phyloP scores from a whole-genome alignment of 257 asterid species.

The Solanum arcanum region DNA sequence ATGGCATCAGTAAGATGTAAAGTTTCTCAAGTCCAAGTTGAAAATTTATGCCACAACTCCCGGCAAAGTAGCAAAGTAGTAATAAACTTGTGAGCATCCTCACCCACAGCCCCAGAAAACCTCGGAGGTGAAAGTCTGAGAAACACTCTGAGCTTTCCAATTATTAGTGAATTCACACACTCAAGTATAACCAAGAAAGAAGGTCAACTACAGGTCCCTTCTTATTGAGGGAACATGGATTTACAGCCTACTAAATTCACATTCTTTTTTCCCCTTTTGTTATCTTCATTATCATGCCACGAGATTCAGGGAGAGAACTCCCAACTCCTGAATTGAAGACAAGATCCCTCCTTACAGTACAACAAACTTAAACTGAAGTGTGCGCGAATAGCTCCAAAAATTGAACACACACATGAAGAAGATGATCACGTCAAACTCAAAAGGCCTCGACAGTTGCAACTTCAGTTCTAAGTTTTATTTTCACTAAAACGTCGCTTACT shows the following conservation, averaged over 20 bases:
- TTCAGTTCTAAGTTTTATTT: neutral
- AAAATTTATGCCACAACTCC: neutral
- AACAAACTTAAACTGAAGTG: neutral
- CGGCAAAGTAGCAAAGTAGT: neutral
- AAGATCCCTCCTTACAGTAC: neutral
- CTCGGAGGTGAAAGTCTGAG: neutral
- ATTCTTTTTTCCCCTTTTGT: neutral
- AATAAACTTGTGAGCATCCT: neutral
- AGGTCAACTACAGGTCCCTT: neutral
- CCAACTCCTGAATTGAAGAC: neutral
- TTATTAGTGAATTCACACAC: neutral
- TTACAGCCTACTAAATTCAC: neutral
- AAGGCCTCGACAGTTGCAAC: neutral
- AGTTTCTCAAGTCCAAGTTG: neutral
- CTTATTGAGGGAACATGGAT: neutral
- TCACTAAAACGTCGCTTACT: neutral
- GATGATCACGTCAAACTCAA: neutral
- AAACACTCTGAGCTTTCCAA: neutral
- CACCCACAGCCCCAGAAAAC: neutral
- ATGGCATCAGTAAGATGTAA: neutral
- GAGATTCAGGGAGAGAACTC: neutral
- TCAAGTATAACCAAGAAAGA: neutral
- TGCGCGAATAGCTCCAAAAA: neutral
- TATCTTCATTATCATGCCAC: neutral
- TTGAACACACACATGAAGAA: neutral